These are phyloP conservation scores for Phaeolepiota aurea DNA, from an alignment of 768 basidiomycete species.

Conservation along the genomic window DNA sequence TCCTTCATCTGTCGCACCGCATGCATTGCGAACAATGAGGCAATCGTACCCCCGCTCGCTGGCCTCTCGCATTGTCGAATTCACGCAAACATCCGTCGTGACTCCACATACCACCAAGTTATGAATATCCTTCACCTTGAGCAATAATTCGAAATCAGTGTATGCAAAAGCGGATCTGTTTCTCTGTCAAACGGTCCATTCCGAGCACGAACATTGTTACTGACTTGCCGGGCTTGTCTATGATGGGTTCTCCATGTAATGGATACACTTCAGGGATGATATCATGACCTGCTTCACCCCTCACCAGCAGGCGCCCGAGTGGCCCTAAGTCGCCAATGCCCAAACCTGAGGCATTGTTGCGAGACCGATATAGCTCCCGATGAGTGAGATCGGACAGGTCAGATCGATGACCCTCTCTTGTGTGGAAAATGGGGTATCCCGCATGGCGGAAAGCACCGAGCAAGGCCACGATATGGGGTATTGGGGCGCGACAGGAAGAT, in stretches of 20 bases:
- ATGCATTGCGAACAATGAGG: slow-evolving; percentile 4
- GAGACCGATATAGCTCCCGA: slow-evolving; percentile 2
- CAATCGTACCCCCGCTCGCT: slow-evolving; percentile 5
- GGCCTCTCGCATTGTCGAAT: slow-evolving; percentile 5
- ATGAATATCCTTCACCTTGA: slow-evolving; percentile 3
- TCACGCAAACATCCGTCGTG: slow-evolving; percentile 5
- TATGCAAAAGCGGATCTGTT: slow-evolving; percentile 5
- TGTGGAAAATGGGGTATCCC: slow-evolving; percentile 4
- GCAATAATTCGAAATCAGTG: slow-evolving; percentile 5
- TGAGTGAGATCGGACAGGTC: slow-evolving; percentile 4
- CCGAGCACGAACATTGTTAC: not conserved
- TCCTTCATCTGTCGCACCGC: not conserved
- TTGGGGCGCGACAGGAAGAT: not conserved
- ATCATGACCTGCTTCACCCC: slow-evolving; percentile 5
- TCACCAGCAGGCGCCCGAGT: slow-evolving; percentile 3
- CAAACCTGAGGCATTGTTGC: slow-evolving; percentile 2
- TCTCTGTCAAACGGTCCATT: not conserved
- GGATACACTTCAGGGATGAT: slow-evolving; percentile 6
- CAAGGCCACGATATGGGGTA: slow-evolving; percentile 4
- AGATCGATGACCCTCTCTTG: slow-evolving; percentile 3
- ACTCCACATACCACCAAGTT: slow-evolving; percentile 5
- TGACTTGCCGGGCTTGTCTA: slow-evolving; percentile 4
- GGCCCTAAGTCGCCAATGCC: slow-evolving; percentile 4
- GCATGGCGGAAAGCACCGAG: slow-evolving; percentile 4
- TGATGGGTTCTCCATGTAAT: slow-evolving; percentile 4